Conservation (phyloP, 1,284 basidiomycete genomes). For the Pseudozyma tsukubaensis region DNA sequence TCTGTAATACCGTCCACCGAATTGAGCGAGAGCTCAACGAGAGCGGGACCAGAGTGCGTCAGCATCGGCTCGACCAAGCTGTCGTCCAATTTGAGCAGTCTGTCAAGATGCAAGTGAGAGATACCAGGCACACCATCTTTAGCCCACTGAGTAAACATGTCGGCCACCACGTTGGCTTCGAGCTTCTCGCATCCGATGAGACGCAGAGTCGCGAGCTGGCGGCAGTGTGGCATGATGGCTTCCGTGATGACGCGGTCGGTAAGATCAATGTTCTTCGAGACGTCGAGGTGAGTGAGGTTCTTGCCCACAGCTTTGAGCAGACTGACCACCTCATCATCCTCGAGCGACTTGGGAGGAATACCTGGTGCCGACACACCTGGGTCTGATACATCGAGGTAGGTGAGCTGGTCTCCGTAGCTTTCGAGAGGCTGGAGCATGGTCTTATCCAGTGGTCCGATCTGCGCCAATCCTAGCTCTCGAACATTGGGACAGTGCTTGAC, state of each 20-base stretch:
- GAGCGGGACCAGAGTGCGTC: slow-evolving; percentile 76
- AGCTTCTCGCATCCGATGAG: slow-evolving; percentile 76
- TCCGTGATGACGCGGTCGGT: slow-evolving; percentile 75
- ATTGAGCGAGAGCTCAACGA: slow-evolving; percentile 81
- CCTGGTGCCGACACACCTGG: slow-evolving; percentile 70
- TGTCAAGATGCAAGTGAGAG: slow-evolving; percentile 60
- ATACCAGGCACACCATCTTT: slow-evolving; percentile 32
- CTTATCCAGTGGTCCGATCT: slow-evolving; percentile 76
- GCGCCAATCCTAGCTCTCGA: slow-evolving; percentile 79
- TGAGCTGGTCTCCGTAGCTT: slow-evolving; percentile 71
- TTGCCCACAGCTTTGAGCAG: slow-evolving; percentile 74
- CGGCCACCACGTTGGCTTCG: slow-evolving; percentile 37
- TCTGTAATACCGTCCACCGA: slow-evolving; percentile 77
- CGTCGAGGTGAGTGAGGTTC: slow-evolving; percentile 73
- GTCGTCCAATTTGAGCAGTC: slow-evolving; percentile 72
- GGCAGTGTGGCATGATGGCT: slow-evolving; percentile 75
- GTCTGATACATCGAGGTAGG: slow-evolving; percentile 75
- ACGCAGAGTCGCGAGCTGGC: slow-evolving; percentile 73
- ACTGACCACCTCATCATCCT: slow-evolving; percentile 75
- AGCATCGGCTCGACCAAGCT: slow-evolving; percentile 77
- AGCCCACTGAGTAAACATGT: slow-evolving; percentile 40
- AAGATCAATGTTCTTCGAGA: slow-evolving; percentile 76
- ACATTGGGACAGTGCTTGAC: slow-evolving; percentile 76
- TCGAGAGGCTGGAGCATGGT: slow-evolving; percentile 53
- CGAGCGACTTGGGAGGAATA: slow-evolving; percentile 70